Conservation (phyloP, 1,139 yeast genomes). For the Lodderomyces pseudojiufengensis region DNA sequence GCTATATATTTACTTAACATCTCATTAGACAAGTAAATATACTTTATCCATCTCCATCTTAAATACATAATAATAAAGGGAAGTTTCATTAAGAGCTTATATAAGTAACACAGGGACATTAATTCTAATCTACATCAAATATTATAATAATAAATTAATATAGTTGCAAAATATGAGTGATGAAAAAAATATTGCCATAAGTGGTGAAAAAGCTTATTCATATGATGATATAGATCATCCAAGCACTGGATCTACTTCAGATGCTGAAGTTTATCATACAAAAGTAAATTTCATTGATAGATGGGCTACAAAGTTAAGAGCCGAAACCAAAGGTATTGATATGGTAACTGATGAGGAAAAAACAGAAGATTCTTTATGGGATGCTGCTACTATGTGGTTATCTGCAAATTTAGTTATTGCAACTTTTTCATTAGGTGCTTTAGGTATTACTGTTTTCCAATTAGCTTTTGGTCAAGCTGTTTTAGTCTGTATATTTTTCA, state of each 20-base stretch:
- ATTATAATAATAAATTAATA: neutral
- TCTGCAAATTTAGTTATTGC: conserved; percentile 90
- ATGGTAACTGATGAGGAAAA: conserved; percentile 66
- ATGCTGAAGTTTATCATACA: conserved; percentile 11
- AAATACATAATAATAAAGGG: no score
- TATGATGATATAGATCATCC: conserved; percentile 9
- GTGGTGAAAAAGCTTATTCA: conserved; percentile 8
- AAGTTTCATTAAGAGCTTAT: no score
- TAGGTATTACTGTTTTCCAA: conserved; percentile 59
- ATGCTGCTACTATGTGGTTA: conserved; percentile 88
- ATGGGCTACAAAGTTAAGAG: conserved; percentile 38
- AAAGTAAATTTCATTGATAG: conserved; percentile 19
- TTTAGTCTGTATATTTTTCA: conserved; percentile 66
- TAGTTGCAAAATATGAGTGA: no score
- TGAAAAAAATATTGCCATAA: conserved; percentile 5
- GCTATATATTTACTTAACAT: conserved; percentile 11
- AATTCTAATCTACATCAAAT: neutral
- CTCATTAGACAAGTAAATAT: conserved; percentile 6
- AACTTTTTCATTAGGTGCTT: conserved; percentile 74
- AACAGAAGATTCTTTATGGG: conserved; percentile 55
- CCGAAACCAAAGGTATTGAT: conserved; percentile 70
- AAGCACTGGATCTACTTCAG: conserved; percentile 5
- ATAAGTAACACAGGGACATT: neutral
- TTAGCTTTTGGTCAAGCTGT: conserved; percentile 66
- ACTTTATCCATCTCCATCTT: conserved; percentile 11